Evolutionary conservation across 2,329 filamentous ascomycete genomes (phyloP), one percentile per base, ranked within the genome.

Genomic region (Curvularia sp.): DNA sequence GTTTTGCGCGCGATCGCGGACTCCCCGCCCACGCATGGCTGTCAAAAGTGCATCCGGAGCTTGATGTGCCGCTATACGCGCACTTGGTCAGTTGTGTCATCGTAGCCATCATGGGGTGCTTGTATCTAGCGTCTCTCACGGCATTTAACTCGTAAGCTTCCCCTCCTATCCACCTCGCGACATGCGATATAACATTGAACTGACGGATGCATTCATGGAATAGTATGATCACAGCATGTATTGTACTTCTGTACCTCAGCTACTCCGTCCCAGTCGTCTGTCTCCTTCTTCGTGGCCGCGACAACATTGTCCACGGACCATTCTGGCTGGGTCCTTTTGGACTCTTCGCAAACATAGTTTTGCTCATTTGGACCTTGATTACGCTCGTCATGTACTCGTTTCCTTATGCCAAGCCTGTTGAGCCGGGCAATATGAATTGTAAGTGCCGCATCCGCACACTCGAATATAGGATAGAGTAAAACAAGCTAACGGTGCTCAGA

Each of bases 1-100:
- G 80, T 18, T 84, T 85, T 64, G 82, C 83, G 9, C 76, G 83
- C 4, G 83, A 85, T 63, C 68, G 75, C 13, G 83, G 82, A 2
- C 58, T 84, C 1, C 82, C 82, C 0, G 78, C 75, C n/a, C 76
- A 78, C 19, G 46, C 61, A 18, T 78, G 77, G 58, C 71, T 83
- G 10, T 69, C 75, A 9, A 69, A 74, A 10, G 78, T 84, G 5
- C 65, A 81, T 54, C 67, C 68, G 2, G 71, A 53, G 13, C 68
- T 80, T 3, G 78, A 80, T 53, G 80, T 84, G 0, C 82, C 81
- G 0, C 56, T 83, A 1, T 69, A 77, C 32, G 81, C 81, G 25
- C 79, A 83, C 53, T 60, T 75, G 19, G 68, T 75, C 5, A 81
- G 78, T 53, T 80, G 78, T 51, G 60, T 79, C 15, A 74, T 83